Evolutionary conservation across 2,329 filamentous ascomycete genomes (phyloP).

Genomic region (Arthrobotrys conoides): DNA sequence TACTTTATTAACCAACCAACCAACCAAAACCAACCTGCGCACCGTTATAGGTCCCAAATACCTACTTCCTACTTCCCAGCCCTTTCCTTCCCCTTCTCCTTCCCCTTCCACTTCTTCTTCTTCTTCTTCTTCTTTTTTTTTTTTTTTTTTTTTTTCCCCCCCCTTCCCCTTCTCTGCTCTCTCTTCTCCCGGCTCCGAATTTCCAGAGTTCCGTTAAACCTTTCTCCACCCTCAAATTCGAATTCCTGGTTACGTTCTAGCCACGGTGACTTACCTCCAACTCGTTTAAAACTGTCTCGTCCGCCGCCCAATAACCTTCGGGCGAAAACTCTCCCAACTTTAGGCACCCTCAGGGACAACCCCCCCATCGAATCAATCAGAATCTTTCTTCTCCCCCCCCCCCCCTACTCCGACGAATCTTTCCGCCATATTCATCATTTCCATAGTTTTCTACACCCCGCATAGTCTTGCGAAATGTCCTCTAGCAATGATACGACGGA

Average conservation of each 20-base stretch:
- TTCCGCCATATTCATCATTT: not conserved
- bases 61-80: too few relatives aligned
- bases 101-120: not conserved
- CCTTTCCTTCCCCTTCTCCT: not conserved
- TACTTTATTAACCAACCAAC: not conserved
- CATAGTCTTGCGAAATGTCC: slow-evolving; percentile 28
- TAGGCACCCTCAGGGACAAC: too few relatives aligned
- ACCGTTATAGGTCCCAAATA: too few relatives aligned
- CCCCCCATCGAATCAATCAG: not conserved
- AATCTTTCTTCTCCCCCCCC: not conserved
- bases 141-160: not conserved
- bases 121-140: not conserved
- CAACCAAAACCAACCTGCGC: too few relatives aligned
- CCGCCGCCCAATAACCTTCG: slow-evolving; percentile 3
- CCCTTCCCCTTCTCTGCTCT: not conserved
- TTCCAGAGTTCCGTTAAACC: too few relatives aligned
- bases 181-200: not conserved
- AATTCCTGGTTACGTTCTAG: not conserved
- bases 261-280: not conserved
- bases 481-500: slow-evolving; percentile 31
- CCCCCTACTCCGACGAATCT: not conserved
- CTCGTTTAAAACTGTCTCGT: not conserved
- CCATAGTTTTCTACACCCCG: not conserved
- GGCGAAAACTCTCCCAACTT: slow-evolving; percentile 25
- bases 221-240: not conserved